These are phyloP conservation scores for Chlamydomonas schloesseri DNA, from an alignment of 139 green algal species.

Conservation along the genomic window DNA sequence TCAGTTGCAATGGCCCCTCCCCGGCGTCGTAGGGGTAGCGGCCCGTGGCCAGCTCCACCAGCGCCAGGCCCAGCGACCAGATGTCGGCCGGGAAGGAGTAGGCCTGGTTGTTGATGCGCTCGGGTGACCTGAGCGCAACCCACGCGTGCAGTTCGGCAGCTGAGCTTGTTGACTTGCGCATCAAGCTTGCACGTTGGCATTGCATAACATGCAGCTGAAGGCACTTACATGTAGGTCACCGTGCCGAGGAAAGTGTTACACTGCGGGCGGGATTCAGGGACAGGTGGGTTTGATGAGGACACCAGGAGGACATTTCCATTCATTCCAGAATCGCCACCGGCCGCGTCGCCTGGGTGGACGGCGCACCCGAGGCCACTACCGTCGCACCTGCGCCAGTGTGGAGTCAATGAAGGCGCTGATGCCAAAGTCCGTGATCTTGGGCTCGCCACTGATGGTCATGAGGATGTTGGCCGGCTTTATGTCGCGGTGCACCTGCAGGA, in stretches of 20 bases:
- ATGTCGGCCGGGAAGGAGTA: conserved; percentile 91
- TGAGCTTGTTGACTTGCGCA: no score
- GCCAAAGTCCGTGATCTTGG: conserved; percentile 97
- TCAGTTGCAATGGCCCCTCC: conserved; percentile 81
- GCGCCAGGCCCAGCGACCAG: conserved; percentile 89
- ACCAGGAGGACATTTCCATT: no score
- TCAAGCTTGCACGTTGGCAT: no score
- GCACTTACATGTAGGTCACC: conserved; percentile 93
- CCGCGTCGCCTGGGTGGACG: no score
- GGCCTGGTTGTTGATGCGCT: conserved; percentile 86
- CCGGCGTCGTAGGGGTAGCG: conserved; percentile 90
- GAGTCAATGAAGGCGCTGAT: conserved; percentile 89
- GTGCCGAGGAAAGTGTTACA: conserved; percentile 93
- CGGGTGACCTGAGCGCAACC: conserved; percentile 71
- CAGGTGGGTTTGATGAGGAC: no score
- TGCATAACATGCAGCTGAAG: no score
- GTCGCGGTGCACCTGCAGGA: conserved; percentile 86
- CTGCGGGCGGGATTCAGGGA: conserved; percentile 48
- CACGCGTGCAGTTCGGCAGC: no score
- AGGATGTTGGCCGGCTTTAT: conserved; percentile 96
- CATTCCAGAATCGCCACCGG: no score
- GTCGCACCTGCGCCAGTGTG: conserved; percentile 78
- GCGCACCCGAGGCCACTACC: no score
- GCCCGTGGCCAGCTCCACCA: conserved; percentile 92
- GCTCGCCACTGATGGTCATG: conserved; percentile 78